A percentile compares a stretch with the other conserved stretches of the same genome.
Evolutionary conservation across 805 yeast species (phyloP).

Genomic region (Metschnikowia similis): DNA sequence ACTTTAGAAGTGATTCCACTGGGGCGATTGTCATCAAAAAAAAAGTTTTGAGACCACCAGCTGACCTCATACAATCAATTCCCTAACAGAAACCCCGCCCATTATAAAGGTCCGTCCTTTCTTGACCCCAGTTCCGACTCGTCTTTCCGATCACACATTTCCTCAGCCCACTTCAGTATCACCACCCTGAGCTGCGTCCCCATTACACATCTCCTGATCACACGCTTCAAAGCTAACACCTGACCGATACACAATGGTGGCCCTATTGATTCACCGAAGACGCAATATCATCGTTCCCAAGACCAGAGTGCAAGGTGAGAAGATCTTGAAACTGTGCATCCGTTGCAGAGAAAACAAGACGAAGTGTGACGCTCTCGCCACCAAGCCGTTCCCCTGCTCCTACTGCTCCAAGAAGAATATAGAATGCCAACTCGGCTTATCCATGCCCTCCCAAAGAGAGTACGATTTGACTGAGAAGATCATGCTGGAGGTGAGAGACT

Average conservation of each 20-base stretch:
- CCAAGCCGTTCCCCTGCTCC: slow-evolving; percentile 54
- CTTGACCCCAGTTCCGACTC: too few relatives aligned
- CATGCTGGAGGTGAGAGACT: slow-evolving; percentile 12
- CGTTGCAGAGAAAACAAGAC: slow-evolving; percentile 66
- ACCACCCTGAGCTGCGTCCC: background rate
- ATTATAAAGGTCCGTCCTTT: too few relatives aligned
- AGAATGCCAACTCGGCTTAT: slow-evolving; percentile 52
- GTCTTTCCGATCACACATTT: background rate
- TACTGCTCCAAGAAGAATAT: slow-evolving; percentile 50
- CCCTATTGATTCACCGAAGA: slow-evolving; percentile 16
- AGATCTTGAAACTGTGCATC: slow-evolving; percentile 48
- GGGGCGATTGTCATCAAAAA: background rate
- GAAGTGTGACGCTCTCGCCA: slow-evolving; percentile 53
- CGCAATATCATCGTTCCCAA: slow-evolving; percentile 11
- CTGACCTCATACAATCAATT: background rate
- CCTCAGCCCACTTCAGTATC: background rate
- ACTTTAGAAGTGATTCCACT: background rate
- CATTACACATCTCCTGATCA: background rate
- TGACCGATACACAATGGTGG: slow-evolving; percentile 8
- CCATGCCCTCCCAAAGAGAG: slow-evolving; percentile 20
- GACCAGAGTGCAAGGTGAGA: slow-evolving; percentile 14
- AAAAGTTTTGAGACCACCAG: background rate
- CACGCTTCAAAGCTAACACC: too few relatives aligned
- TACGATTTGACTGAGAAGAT: slow-evolving; percentile 13
- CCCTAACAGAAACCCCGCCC: background rate